These are phyloP conservation scores for Penicillium sp. DNA, from an alignment of 2,329 filamentous ascomycete species.

Conservation along the genomic window DNA sequence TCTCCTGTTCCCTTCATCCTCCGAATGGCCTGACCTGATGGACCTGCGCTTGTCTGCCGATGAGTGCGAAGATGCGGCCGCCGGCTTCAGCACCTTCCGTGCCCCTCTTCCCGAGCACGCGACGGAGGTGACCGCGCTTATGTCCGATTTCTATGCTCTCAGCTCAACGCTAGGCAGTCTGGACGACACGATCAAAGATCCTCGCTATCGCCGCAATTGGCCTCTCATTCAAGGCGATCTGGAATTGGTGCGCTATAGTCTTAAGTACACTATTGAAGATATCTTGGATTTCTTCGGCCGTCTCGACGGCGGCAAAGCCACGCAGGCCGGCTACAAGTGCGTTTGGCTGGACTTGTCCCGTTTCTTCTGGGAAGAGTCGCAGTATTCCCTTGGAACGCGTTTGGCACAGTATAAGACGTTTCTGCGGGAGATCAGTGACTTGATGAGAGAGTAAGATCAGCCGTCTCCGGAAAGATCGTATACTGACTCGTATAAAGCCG, in stretches of 20 bases:
- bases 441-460: slow-evolving; percentile 47
- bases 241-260: slow-evolving; percentile 48
- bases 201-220: slow-evolving; percentile 40
- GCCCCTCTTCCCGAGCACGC: slow-evolving; percentile 51
- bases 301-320: slow-evolving; percentile 30
- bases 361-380: slow-evolving; percentile 48
- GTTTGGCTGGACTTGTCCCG: slow-evolving; percentile 53
- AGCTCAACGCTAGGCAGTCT: slow-evolving; percentile 51
- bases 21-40: slow-evolving; percentile 33
- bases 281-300: slow-evolving; percentile 48
- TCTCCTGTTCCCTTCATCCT: slow-evolving; percentile 3
- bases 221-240: slow-evolving; percentile 48
- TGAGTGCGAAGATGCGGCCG: slow-evolving; percentile 54
- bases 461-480: neutral
- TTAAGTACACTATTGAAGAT: slow-evolving; percentile 53
- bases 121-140: slow-evolving; percentile 53
- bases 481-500: slow-evolving; percentile 24
- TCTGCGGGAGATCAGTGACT: slow-evolving; percentile 45
- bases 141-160: slow-evolving; percentile 56
- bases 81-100: slow-evolving; percentile 51
- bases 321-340: slow-evolving; percentile 42
- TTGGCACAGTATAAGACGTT: slow-evolving; percentile 53
- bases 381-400: slow-evolving; percentile 47
- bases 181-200: slow-evolving; percentile 43
- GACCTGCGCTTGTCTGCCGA: slow-evolving; percentile 45